Base-by-base conservation (phyloP, 2,329 filamentous ascomycete genomes). In the Cladophialophora exuberans region DNA sequence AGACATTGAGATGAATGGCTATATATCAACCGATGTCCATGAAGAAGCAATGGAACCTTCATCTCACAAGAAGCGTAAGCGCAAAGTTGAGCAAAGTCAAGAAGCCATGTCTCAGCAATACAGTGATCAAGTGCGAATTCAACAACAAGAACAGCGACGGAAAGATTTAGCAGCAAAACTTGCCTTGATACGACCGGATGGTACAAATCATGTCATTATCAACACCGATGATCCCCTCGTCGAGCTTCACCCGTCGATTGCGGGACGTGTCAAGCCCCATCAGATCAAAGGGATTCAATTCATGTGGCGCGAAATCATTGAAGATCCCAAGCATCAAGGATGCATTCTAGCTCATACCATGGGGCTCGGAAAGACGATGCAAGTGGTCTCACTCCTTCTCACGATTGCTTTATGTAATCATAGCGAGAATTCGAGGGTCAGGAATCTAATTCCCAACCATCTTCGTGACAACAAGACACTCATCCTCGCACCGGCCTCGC, bases 361-460 rank as follows among this genome's bases (percentile, higher is more conserved):
- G 91, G 92, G 92, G 1, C 74, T 96, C 2, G 91, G 91, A 13
- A 97, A 96, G 74, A 95, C 91, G 0, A 90, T 96, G 86, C 91
- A 96, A 73, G 83, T 90, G 4, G 90, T 96, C 56, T 88, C 90
- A 0, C 75, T 96, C n/a, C 79, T 97, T 4, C 80, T 88, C 13
- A 85, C 89, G 0, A 82, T 96, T 57, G 78, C 84, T 3, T 81
- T 89, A 62, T 83, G 89, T 2, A 79, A 83, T 3, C 67, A 69
- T 17, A 92, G 88, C 0, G 25, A 69, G 0, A 81, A 91, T 50
- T 69, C 73, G 0, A 69, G 74, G 0, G 73, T 93, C 4, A 72
- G 71, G 2, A 74, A 75, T 0, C 90, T 95, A 68, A 81, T 97
- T 26, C 90, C 92, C 0, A 59, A 77, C 10, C 75, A 81, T 31